Conservation (phyloP, 164 flowering plant genomes). For the Santalum album region DNA sequence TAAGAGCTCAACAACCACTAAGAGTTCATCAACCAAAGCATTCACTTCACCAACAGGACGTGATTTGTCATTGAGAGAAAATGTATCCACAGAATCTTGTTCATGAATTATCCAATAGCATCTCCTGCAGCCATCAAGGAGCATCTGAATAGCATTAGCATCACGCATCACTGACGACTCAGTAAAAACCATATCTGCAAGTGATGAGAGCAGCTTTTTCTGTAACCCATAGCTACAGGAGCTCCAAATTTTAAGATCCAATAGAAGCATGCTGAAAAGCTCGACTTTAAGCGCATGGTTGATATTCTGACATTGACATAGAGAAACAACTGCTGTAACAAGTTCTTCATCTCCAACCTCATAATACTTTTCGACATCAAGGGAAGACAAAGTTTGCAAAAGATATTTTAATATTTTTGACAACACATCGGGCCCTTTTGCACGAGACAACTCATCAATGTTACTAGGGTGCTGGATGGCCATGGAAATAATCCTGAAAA, state of each 20-base stretch:
- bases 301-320: constrained; percentile 81
- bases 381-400: constrained; percentile 62
- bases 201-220: constrained; percentile 93
- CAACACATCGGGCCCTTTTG: constrained; percentile 80
- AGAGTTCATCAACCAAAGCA: constrained; percentile 94
- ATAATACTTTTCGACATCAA: constrained; percentile 42
- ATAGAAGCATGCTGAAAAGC: constrained; percentile 70
- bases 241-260: constrained; percentile 95
- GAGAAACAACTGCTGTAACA: constrained; percentile 80
- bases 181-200: constrained; percentile 98
- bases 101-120: constrained; percentile 93
- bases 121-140: constrained; percentile 94
- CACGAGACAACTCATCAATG: constrained; percentile 77
- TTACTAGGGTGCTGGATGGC: constrained; percentile 83
- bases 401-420: constrained; percentile 73
- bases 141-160: constrained; percentile 97
- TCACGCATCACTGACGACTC: constrained; percentile 87
- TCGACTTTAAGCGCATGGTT: constrained; percentile 83
- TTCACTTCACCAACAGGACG: constrained; percentile 93
- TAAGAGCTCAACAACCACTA: constrained; percentile 84
- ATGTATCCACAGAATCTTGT: constrained; percentile 65
- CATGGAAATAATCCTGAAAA: constrained; percentile 75
- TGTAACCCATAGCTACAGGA: constrained; percentile 92
- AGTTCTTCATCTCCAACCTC: constrained; percentile 92
- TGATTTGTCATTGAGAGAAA: constrained; percentile 44